Percentiles rank a stretch among this genome's conserved stretches.
These are phyloP conservation scores for Cryptococcus sp. DNA, from an alignment of 1,284 basidiomycete species.

Conservation along the genomic window DNA sequence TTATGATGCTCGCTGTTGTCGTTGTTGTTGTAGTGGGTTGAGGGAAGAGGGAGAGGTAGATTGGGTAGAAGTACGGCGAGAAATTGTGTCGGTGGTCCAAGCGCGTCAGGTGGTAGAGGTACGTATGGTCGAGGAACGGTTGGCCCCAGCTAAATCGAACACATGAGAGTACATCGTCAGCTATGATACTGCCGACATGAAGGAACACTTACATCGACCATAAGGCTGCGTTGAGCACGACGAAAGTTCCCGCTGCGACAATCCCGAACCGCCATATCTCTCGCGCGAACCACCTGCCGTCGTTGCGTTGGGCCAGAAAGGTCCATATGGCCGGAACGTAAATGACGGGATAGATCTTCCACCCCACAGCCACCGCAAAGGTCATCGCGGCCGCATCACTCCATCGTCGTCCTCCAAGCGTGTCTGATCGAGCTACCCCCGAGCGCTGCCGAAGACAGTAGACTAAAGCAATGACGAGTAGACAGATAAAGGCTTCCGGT, in stretches of 20 bases:
- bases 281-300: constrained; percentile 58
- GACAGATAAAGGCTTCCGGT: constrained; percentile 83
- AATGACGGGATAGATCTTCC: constrained; percentile 94
- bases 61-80: constrained; percentile 93
- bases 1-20: constrained; percentile 1
- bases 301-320: constrained; percentile 55
- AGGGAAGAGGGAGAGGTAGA: constrained; percentile 65
- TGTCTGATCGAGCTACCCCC: background rate
- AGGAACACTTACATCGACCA: constrained; percentile 71
- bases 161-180: background rate
- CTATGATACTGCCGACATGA: background rate
- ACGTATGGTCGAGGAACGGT: constrained; percentile 88
- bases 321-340: constrained; percentile 78
- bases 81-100: constrained; percentile 98
- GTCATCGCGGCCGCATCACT: constrained; percentile 65
- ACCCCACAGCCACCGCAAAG: constrained; percentile 80
- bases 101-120: constrained; percentile 87
- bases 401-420: constrained; percentile 19
- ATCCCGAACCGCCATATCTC: constrained; percentile 68
- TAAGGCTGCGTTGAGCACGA: constrained; percentile 65
- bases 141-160: constrained; percentile 76
- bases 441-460: constrained; percentile 17
- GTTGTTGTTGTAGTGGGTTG: constrained; percentile 49
- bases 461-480: constrained; percentile 76
- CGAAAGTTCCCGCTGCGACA: constrained; percentile 70